Evolutionary conservation across 345 rosid species (phyloP).

Genomic region (Gossypium ekmanianum): DNA sequence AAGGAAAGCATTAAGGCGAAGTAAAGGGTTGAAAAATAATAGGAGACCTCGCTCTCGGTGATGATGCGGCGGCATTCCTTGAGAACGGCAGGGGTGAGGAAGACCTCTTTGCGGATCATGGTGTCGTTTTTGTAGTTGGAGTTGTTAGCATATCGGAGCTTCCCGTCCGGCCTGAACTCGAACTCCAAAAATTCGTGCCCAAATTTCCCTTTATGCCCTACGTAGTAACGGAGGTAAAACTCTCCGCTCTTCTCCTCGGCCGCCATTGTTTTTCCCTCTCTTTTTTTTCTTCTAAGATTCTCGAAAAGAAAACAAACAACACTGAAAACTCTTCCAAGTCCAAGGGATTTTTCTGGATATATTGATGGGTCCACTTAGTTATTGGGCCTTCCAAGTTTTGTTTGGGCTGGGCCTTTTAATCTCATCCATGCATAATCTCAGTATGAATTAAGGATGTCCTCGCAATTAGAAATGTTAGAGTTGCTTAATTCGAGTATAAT

Average conservation of each 20-base stretch:
- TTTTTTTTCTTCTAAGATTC: background rate
- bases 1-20: background rate
- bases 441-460: background rate
- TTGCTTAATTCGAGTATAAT: no score
- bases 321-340: no score
- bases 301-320: background rate
- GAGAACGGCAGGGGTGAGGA: conserved; percentile 88
- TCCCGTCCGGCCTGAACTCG: conserved; percentile 93
- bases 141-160: conserved; percentile 97
- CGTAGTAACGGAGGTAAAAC: conserved; percentile 91
- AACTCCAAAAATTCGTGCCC: conserved; percentile 99
- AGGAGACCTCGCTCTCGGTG: conserved; percentile 82
- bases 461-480: no score
- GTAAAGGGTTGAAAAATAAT: background rate
- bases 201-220: conserved; percentile 97
- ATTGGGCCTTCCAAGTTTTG: background rate
- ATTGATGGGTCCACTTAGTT: background rate
- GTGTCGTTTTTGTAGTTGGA: conserved; percentile 99
- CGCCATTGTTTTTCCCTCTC: background rate
- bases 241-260: conserved; percentile 63
- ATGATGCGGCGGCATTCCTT: conserved; percentile 96
- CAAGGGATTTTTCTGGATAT: background rate
- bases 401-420: background rate
- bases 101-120: conserved; percentile 96
- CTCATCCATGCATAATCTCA: background rate